A percentile compares a stretch with the other conserved stretches of the same genome.
These are phyloP conservation scores for Penicillium sclerotiorum DNA, from an alignment of 2,329 filamentous ascomycete genomes.

Conservation along the genomic window DNA sequence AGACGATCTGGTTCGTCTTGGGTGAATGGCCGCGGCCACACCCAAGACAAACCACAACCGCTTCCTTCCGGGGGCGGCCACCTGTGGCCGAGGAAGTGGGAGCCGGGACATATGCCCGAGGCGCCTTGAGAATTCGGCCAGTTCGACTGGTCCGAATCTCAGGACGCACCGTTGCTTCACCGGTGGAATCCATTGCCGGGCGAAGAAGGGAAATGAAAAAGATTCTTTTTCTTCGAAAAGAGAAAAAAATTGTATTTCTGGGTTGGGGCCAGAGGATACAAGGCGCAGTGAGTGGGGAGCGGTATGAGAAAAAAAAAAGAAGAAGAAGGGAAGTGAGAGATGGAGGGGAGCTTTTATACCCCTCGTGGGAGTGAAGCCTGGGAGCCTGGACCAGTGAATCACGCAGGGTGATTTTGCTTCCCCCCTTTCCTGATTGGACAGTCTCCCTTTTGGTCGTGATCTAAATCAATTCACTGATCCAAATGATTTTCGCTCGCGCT, in stretches of 20 bases:
- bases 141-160: background rate
- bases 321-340: background rate
- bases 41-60: constrained; percentile 63
- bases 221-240: too few relatives aligned
- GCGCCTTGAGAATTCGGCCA: constrained; percentile 22
- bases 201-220: background rate
- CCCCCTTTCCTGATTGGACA: too few relatives aligned
- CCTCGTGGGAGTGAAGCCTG: too few relatives aligned
- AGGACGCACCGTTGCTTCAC: background rate
- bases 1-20: constrained; percentile 76
- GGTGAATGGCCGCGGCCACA: constrained; percentile 74
- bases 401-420: too few relatives aligned
- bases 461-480: too few relatives aligned
- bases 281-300: background rate
- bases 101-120: constrained; percentile 30
- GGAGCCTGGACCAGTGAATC: too few relatives aligned
- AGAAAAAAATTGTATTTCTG: background rate
- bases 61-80: constrained; percentile 39
- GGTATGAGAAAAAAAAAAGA: background rate
- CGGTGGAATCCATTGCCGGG: background rate
- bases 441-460: too few relatives aligned
- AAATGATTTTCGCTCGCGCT: too few relatives aligned
- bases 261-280: background rate
- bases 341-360: too few relatives aligned
- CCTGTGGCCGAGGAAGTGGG: background rate